Evolutionary conservation across 2,329 filamentous ascomycete species (phyloP), one percentile per base, ranked within the genome.

Genomic region (Aspergillus tanneri): DNA sequence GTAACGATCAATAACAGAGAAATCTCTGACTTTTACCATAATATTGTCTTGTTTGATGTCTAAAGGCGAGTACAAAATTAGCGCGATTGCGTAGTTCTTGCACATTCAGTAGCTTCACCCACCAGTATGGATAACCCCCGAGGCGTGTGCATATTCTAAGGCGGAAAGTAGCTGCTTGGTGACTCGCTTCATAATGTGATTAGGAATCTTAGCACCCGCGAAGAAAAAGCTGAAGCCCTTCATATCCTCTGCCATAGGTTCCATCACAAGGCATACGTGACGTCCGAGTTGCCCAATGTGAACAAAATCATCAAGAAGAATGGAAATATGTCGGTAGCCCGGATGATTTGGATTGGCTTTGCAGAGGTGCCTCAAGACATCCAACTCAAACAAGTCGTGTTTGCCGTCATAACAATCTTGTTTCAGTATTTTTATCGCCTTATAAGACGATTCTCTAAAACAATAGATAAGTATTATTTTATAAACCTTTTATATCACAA

Each of bases 211-310:
- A 19, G 18, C 6, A 10, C 25, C 22, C 19, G 43, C 21, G 22
- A 57, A 59, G 23, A 53, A 49, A 10, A 34, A 23, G 19, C 38
- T 10, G 27, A 59, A 59, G 11, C 19, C 38, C 7, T 10, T 25
- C 10, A 65, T 30, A 5, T 34, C 49, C 36, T 62, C 61, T 23
- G 54, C 62, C 49, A 63, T 62, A 2, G 53, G 54, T 37, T 58
- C 54, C 21, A 64, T 43, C 0, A 64, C 54, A 8, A 63, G 53
- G 43, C 60, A 62, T n/a, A 57, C 48, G 25, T 64, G 60, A 10
- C 8, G 52, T 11, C 61, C n/a, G n/a, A n/a, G n/a, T n/a, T n/a
- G n/a, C n/a, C n/a, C n/a, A n/a, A n/a, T 59, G 14, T 59, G 47
- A 36, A 54, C 52, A 25, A 64, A 64, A 12, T 56, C 47, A 22